These are phyloP conservation scores for Pisolithus albus DNA, from an alignment of 768 basidiomycete genomes.

Conservation along the genomic window DNA sequence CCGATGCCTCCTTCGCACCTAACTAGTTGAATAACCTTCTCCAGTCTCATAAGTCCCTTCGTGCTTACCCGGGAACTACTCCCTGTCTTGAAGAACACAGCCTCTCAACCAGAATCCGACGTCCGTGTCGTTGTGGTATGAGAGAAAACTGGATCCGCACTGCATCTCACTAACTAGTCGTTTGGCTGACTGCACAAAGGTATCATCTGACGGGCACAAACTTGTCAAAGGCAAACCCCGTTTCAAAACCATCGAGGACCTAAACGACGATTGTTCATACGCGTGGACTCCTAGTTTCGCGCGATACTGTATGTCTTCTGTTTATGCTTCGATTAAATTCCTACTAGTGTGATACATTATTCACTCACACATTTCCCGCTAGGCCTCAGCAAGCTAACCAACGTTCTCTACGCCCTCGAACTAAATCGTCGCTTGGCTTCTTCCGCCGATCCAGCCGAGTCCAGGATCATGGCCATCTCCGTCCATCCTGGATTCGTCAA, in stretches of 20 bases:
- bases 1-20: conserved; percentile 5
- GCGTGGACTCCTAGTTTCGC: conserved; percentile 10
- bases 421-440: conserved; percentile 42
- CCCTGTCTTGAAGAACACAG: conserved; percentile 46
- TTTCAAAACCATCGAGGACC: conserved; percentile 29
- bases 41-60: conserved; percentile 47
- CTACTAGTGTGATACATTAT: not conserved
- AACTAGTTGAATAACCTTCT: conserved; percentile 11
- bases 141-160: not conserved
- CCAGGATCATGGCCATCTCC: conserved; percentile 23
- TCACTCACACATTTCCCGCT: not conserved
- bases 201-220: conserved; percentile 27
- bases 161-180: too few species aligned
- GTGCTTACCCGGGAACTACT: conserved; percentile 49
- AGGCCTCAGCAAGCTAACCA: conserved; percentile 49
- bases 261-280: conserved; percentile 31
- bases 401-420: conserved; percentile 42
- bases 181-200: conserved; percentile 13
- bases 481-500: conserved; percentile 27
- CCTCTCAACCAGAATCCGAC: conserved; percentile 41
- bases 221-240: conserved; percentile 11
- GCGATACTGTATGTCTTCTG: conserved; percentile 29
- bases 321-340: too few species aligned
- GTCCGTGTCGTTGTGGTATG: conserved; percentile 56
- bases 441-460: conserved; percentile 10